These are phyloP conservation scores for Pleurotus djamor DNA, from an alignment of 768 basidiomycete species.

Conservation along the genomic window DNA sequence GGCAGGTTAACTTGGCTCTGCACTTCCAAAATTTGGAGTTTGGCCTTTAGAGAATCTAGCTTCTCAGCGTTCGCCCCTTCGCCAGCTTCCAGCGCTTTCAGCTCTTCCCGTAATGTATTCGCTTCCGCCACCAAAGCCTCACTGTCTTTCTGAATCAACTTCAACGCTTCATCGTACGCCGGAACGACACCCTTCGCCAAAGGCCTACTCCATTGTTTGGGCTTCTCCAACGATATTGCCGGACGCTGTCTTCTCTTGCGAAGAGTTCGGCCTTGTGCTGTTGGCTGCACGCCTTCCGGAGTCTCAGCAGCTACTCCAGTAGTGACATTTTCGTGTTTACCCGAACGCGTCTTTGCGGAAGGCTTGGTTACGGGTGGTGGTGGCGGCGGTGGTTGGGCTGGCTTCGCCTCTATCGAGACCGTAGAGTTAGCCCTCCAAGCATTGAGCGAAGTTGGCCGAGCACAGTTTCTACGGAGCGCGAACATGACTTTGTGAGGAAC, in stretches of 20 bases:
- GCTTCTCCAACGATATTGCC: conserved; percentile 45
- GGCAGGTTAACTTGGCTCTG: conserved; percentile 88
- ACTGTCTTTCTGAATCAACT: conserved; percentile 66
- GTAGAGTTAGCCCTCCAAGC: conserved; percentile 20
- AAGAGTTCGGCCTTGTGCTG: conserved; percentile 26
- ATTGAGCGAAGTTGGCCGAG: conserved; percentile 12
- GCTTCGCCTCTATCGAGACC: conserved; percentile 9
- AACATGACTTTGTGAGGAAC: conserved; percentile 18
- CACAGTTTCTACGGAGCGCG: conserved; percentile 21
- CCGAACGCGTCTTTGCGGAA: conserved; percentile 5
- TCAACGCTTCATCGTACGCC: conserved; percentile 84
- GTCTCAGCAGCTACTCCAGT: conserved; percentile 1
- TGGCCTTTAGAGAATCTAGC: conserved; percentile 44
- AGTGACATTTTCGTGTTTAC: conserved; percentile 8
- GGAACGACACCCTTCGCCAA: conserved; percentile 62
- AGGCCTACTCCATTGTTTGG: conserved; percentile 65
- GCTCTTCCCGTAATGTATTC: conserved; percentile 17
- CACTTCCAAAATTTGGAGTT: conserved; percentile 63
- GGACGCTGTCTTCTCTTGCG: conserved; percentile 38
- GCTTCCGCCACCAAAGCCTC: conserved; percentile 29
- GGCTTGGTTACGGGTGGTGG: conserved; percentile 9
- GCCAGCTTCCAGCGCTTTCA: conserved; percentile 24
- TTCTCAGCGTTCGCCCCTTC: conserved; percentile 28
- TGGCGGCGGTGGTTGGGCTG: conserved; percentile 4
- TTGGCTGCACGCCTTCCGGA: conserved; percentile 2